Evolutionary conservation across 1,284 basidiomycete genomes (phyloP), one percentile per base, ranked within the genome.

Genomic region (Apiotrichum porosum): DNA sequence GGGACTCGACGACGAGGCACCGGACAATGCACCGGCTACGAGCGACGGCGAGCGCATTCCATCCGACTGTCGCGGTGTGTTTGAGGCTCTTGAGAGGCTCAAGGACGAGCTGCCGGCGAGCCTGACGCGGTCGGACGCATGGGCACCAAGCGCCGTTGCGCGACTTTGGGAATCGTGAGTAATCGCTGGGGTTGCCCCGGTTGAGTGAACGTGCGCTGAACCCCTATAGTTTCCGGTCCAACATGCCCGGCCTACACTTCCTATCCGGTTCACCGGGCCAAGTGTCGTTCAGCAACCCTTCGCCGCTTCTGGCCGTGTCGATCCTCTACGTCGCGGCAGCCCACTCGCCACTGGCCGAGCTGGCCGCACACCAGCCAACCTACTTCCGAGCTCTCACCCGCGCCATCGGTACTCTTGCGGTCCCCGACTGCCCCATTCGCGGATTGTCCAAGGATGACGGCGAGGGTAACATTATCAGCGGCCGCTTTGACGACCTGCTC

Each of bases 181-280:
- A 5, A 18, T 19, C 14, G 17, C 22, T 2, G 15, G 13, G 5
- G 6, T 3, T 5, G 9, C 13, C 21, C 5, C 34, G 22, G 9
- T 15, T 13, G 9, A 12, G 12, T 28, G 26, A 28, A 6, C 26
- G 12, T 13, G 21, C 12, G 6, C 45, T 44, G 47, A 46, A n/a
- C n/a, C 41, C n/a, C 12, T 9, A 28, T 41, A 57, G 55, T 0
- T 58, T 58, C 52, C 56, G 56, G 13, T 44, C 48, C 6, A 47
- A 58, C 37, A 58, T 58, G 56, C 56, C 56, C 3, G 56, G 56
- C 2, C 34, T 58, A 22, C 56, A 58, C 42, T 58, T 58, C 41
- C 49, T 58, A 32, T 48, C 48, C 3, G n/a, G n/a, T n/a, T n/a
- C n/a, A n/a, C n/a, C n/a, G n/a, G 51, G 53, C n/a, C 50, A 54